Base-by-base conservation (phyloP, 495 filamentous ascomycete genomes). In the Lophiostoma macrostomum region DNA sequence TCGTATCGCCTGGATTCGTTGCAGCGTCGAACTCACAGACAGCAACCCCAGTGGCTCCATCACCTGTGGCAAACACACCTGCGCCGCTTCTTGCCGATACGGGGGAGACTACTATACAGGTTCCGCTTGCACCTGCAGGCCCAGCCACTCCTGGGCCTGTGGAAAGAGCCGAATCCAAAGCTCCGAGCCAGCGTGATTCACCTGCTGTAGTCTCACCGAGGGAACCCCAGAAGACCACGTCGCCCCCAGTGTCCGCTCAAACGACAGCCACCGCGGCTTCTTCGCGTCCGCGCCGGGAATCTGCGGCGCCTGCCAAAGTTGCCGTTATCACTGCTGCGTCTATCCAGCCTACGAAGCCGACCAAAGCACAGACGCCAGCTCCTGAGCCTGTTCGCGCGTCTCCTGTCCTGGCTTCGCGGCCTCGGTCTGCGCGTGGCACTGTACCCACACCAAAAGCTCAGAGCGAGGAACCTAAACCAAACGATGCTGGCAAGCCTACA, bases 401-500 rank as follows among this genome's bases (percentile, higher is more conserved):
- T 14, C 14, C 47, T 31, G 18, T 18, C n/a, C 32, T 32, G 18
- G 20, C 34, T n/a, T 42, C 28, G 20, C 58, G 53, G 10, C 54
- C 62, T 4, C 56, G 51, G 6, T 59, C 58, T 35, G 25, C 49
- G 19, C 53, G 57, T 24, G 55, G 53, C 14, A 39, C 47, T 32
- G 38, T 56, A 11, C 43, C 54, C 14, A 59, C 62, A 5, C 53
- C 58, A 35, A 70, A 70, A 54, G 70, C 70, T 12, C 63, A 64
- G 23, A 64, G 56, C 35, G 70, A 67, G 28, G 70, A 73, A 47
- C 70, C 69, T 10, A 66, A 67, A 4, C 58, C 55, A 24, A 46
- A 56, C 14, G 43, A 53, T 24, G n/a, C 46, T 2, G 35, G 14
- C 29, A 56, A 40, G 32, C 37, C 38, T 23, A 36, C 52, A 6